A percentile compares a stretch with the other conserved stretches of the same genome.
Evolutionary conservation across 2,329 filamentous ascomycete species (phyloP).

Genomic region (Mariannaea elegans): DNA sequence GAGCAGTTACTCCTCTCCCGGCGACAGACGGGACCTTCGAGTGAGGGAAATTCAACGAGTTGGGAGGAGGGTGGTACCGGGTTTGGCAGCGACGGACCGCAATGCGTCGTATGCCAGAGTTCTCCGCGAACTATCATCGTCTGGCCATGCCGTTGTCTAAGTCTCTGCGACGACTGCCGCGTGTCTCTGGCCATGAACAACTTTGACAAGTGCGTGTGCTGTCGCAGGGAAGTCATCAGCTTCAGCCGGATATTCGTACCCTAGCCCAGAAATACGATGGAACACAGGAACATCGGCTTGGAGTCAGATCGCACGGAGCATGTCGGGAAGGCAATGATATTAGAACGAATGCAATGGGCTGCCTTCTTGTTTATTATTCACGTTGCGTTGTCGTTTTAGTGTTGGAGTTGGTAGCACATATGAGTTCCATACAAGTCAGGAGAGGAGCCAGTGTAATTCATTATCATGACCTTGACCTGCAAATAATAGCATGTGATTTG

Average conservation of each 20-base stretch:
- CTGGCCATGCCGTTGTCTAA: constrained; percentile 96
- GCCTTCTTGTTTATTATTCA: constrained; percentile 6
- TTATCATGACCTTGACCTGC: constrained; percentile 2
- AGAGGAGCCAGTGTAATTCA: constrained; percentile 13
- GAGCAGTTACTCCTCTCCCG: constrained; percentile 68
- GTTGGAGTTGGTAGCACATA: constrained; percentile 23
- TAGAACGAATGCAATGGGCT: constrained; percentile 8
- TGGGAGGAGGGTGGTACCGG: constrained; percentile 79
- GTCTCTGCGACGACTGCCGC: constrained; percentile 92
- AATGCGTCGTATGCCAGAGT: constrained; percentile 93
- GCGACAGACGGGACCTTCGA: constrained; percentile 43
- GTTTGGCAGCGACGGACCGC: constrained; percentile 75
- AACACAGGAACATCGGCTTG: neutral
- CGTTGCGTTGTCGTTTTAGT: constrained; percentile 12
- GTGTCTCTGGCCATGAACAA: constrained; percentile 96
- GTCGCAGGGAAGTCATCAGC: constrained; percentile 84
- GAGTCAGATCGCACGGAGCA: neutral
- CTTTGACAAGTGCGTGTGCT: constrained; percentile 96
- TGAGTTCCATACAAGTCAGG: constrained; percentile 8
- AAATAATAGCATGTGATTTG: constrained; percentile 21
- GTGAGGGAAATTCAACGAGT: constrained; percentile 42
- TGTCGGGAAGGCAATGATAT: neutral
- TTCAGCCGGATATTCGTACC: constrained; percentile 94
- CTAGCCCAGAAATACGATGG: constrained; percentile 5
- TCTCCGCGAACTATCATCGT: constrained; percentile 88